Evolutionary conservation across 108 stramenopile species (phyloP).

Genomic region (Pinguiococcus pyrenoidosus): DNA sequence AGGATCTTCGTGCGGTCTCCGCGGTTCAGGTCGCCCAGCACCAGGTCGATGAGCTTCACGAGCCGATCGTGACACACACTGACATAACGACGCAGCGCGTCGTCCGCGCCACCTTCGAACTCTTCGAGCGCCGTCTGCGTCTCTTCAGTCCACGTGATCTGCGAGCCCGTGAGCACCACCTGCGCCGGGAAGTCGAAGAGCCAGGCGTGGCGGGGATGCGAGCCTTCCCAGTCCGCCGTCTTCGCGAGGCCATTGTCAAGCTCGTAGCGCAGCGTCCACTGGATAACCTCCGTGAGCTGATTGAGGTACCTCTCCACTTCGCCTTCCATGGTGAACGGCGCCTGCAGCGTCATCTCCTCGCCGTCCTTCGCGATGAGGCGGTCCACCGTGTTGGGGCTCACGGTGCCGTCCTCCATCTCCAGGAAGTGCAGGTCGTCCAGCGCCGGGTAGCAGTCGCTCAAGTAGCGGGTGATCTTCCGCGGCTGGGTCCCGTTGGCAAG

Average conservation of each 20-base stretch:
- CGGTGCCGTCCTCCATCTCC: neutral
- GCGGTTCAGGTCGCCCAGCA: neutral
- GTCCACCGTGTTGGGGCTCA: neutral
- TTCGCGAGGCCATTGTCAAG: too few relatives aligned
- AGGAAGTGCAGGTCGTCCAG: constrained; percentile 7
- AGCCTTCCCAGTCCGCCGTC: too few relatives aligned
- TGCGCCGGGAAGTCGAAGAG: constrained; percentile 6
- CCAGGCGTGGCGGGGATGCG: constrained; percentile 13
- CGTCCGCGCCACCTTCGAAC: constrained; percentile 5
- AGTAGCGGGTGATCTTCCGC: constrained; percentile 7
- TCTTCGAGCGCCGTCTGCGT: constrained; percentile 6
- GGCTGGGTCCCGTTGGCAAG: constrained; percentile 10
- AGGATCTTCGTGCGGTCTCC: constrained; percentile 20
- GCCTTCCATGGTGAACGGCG: constrained; percentile 9
- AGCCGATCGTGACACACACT: constrained; percentile 1
- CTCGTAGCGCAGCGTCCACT: too few relatives aligned
- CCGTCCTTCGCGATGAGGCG: constrained; percentile 11
- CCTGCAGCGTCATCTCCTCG: constrained; percentile 2
- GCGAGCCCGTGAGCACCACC: constrained; percentile 2
- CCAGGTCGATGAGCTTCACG: constrained; percentile 3
- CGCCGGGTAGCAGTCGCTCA: constrained; percentile 10
- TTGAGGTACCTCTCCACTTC: constrained; percentile 11
- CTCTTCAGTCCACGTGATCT: constrained; percentile 13
- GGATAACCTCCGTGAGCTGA: constrained; percentile 7
- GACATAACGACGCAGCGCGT: constrained; percentile 1